phyloP scores from a whole-genome alignment of 2,329 filamentous ascomycete species.

The Paraphoma chrysanthemicola region DNA sequence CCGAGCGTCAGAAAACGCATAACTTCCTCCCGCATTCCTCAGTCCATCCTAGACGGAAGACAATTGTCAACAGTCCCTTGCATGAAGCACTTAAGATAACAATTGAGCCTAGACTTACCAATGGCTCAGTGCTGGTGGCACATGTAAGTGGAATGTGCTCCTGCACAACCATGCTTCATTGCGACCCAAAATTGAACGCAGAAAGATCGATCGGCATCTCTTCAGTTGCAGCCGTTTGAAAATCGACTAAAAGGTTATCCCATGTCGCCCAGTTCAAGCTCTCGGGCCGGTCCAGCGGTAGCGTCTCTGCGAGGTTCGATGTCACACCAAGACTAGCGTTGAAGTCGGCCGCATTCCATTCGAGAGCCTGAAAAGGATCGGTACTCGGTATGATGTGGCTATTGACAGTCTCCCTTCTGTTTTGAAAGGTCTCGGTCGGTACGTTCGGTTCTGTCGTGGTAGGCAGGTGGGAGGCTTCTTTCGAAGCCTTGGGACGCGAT shows the following conservation, averaged over 20 bases:
- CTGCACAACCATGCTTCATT: neutral
- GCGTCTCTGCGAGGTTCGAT: slow-evolving; percentile 6
- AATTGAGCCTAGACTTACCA: no score
- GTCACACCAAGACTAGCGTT: slow-evolving; percentile 14
- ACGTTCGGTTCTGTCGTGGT: neutral
- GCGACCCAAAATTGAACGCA: neutral
- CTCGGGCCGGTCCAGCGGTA: slow-evolving; percentile 16
- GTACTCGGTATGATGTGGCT: neutral
- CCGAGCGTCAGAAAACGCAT: no score
- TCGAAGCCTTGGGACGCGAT: slow-evolving; percentile 1
- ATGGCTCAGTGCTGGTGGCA: neutral
- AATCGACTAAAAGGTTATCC: slow-evolving; percentile 37
- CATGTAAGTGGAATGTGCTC: neutral
- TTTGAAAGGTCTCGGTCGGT: neutral
- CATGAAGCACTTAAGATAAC: no score
- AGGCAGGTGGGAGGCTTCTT: neutral
- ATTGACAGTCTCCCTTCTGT: neutral
- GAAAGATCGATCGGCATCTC: slow-evolving; percentile 1
- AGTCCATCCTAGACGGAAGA: no score
- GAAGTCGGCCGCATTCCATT: slow-evolving; percentile 20
- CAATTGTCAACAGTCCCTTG: no score
- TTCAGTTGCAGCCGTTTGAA: slow-evolving; percentile 13
- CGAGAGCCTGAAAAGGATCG: slow-evolving; percentile 8
- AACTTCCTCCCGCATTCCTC: no score
- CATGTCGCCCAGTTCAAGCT: slow-evolving; percentile 39